Base-by-base conservation (phyloP, 208 protist species). In the Acanthamoeba castellanii region DNA sequence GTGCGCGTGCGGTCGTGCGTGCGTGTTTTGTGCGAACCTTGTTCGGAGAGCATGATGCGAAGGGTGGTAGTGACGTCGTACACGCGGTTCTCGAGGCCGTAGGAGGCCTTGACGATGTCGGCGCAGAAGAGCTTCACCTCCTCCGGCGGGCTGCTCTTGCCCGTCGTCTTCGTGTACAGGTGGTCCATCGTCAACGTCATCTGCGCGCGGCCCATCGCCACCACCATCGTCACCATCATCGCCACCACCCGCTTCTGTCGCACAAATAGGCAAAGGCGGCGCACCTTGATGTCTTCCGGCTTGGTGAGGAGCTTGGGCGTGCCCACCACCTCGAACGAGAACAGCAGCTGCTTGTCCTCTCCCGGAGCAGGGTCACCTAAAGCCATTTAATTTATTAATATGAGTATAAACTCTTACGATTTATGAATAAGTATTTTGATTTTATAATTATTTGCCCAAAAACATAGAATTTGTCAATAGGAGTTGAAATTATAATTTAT, bases 261-360 rank as follows among this genome's bases (percentile, higher is more conserved):
- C 47, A 52, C 47, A 52, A 52, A 52, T 11, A 52, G 11, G 47
- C 11, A 52, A n/a, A n/a, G 76, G 18, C n/a, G 45, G 45, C 78
- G 37, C 45, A 91, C 85, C 85, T 92, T 92, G 4, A 74, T 66
- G 85, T 92, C 85, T 34, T 92, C 85, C 0, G 14, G 11, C 52
- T 74, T 74, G 55, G 61, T 74, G 32, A 92, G 1, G 11, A 66
- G 85, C 85, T 92, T 92, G 47, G 85, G 61, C 25, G 85, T 52
- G 85, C 85, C 85, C 42, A 74, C 30, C 59, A 92, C 85, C 57
- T 92, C 59, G 61, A 74, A 92, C 34, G 85, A 92, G 37, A 92
- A 52, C 30, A 66, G 32, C 37, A 92, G 55, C 37, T 92, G 59
- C 57, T 92, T 92, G 85, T 92, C 85, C 55, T 61, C 55, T 27